A percentile compares a stretch with the other conserved stretches of the same genome.
Conservation (phyloP, 1,284 basidiomycete genomes). For the Fistulina hepatica region DNA sequence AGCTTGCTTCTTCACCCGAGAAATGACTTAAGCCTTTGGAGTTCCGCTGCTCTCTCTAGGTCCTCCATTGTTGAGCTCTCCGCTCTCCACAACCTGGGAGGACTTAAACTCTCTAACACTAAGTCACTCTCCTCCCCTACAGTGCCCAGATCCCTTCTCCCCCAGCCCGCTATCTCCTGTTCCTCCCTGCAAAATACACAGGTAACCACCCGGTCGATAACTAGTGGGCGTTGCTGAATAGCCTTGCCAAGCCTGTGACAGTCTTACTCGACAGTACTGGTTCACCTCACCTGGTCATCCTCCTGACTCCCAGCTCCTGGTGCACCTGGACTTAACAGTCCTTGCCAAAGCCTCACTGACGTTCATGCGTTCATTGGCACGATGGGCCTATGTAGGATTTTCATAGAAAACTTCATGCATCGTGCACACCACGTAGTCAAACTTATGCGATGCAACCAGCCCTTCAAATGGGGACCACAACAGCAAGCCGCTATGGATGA, state of each 20-base stretch:
- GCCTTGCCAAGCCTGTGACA: conserved; percentile 7
- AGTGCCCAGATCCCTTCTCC: no score
- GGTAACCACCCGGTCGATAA: no score
- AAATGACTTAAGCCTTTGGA: no score
- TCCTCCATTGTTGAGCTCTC: no score
- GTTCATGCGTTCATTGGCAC: conserved; percentile 22
- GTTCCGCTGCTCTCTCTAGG: no score
- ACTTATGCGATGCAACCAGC: conserved; percentile 15
- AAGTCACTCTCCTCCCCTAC: no score
- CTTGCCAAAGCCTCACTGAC: conserved; percentile 14
- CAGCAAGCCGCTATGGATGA: conserved; percentile 15
- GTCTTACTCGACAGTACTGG: conserved; percentile 19
- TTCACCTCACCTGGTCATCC: conserved; percentile 18
- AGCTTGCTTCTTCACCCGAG: no score
- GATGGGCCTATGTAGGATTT: conserved; percentile 17
- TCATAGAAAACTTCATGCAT: conserved; percentile 16
- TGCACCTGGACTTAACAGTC: conserved; percentile 15
- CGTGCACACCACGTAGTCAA: conserved; percentile 15
- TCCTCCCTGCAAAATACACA: no score
- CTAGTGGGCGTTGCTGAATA: no score
- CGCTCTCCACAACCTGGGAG: no score
- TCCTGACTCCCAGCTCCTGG: conserved; percentile 15
- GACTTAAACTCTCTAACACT: no score
- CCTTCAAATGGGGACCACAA: conserved; percentile 15
- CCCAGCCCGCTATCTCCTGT: no score